Base-by-base conservation (phyloP, 306 rosid genomes). In the Prunus kanzakura region DNA sequence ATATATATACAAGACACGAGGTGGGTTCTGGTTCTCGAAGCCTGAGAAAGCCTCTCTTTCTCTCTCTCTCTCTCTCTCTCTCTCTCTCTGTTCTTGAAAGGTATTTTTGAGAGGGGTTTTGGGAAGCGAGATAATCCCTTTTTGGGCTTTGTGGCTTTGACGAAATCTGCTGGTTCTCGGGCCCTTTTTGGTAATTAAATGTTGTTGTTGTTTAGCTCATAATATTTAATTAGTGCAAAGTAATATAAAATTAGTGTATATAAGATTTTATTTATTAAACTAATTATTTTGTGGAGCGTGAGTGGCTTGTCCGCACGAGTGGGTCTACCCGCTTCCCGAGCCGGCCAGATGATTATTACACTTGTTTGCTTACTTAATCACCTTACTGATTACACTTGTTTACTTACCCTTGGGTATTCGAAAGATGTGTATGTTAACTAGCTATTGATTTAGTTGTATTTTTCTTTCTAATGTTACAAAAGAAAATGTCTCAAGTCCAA, bases 301-400 rank as follows among this genome's bases (percentile, higher is more conserved):
- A 85, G 51, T 81, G 82, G 83, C 69, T 56, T 74, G 82, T 88
- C 82, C 88, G 87, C 95, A 91, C 95, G 95, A 91, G 91, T 82
- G 93, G 87, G 80, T 84, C 86, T 85, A 78, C 75, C 46, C 76
- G 73, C 74, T 85, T 83, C 83, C 90, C 88, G 35, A 89, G 84
- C 79, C 68, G 22, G 69, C 45, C 11, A 35, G 62, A n/a, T 75
- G 63, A 87, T 82, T 30, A 77, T 68, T 79, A 57, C 72, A 66
- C 49, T 18, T 47, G 75, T 35, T 62, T 69, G 60, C 19, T 71
- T 70, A 32, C 76, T 38, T 81, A 84, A 65, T 56, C 56, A 66
- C 76, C 71, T 73, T 72, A 35, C 41, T 82, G 27, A 77, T 68
- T 79, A 57, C 72, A 66, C 49, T 18, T 30, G 75, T 35, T 62